phyloP scores from a whole-genome alignment of 805 yeast genomes.

The Ogataea wickerhamii region DNA sequence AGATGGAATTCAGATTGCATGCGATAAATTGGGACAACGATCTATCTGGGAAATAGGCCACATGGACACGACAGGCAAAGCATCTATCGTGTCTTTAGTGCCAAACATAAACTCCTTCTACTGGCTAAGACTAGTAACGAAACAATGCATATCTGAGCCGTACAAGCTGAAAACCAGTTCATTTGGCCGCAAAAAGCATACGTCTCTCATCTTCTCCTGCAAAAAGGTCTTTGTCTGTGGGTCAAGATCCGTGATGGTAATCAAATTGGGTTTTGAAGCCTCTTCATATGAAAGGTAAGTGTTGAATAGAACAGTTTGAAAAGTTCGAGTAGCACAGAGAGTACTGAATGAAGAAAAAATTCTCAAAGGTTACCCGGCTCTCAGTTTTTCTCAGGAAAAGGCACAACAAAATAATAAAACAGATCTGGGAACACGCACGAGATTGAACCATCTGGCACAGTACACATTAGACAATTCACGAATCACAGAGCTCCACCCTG shows the following conservation, averaged over 20 bases:
- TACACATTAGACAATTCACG: no score
- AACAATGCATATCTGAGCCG: conserved; percentile 1
- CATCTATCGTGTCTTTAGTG: neutral
- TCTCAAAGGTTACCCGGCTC: neutral
- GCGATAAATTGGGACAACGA: conserved; percentile 27
- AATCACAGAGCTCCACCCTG: no score
- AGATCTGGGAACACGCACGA: no score
- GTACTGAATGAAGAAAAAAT: conserved; percentile 8
- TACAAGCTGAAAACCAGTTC: conserved; percentile 1
- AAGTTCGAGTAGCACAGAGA: conserved; percentile 9
- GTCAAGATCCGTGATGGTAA: conserved; percentile 9
- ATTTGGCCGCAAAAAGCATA: neutral
- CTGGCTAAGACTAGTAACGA: neutral
- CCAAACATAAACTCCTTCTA: neutral
- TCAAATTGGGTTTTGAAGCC: conserved; percentile 6
- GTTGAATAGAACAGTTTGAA: no score
- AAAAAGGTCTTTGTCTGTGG: neutral
- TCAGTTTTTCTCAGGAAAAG: no score
- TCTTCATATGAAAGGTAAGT: no score
- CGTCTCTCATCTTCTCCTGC: neutral
- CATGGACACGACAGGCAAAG: conserved; percentile 6
- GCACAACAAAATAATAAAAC: no score
- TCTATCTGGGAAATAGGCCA: conserved; percentile 19
- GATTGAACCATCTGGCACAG: no score
- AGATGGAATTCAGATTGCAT: conserved; percentile 9